Evolutionary conservation across 2,329 filamentous ascomycete genomes (phyloP).

Genomic region (Microdochium trichocladiopsis): DNA sequence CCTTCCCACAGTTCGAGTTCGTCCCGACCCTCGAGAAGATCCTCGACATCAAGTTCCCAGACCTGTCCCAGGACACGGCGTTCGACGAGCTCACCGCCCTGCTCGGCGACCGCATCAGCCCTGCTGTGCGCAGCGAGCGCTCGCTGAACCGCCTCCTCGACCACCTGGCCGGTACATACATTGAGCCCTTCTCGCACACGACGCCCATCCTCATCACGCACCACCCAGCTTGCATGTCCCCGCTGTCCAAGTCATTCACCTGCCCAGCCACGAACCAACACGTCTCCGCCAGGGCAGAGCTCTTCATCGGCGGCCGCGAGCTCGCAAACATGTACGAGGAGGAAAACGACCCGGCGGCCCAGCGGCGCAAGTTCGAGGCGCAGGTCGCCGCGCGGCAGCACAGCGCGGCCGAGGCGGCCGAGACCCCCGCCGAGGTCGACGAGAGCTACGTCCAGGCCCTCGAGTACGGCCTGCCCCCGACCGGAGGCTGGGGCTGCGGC

Average conservation of each 20-base stretch:
- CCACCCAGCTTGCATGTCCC: constrained; percentile 86
- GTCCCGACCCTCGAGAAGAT: constrained; percentile 68
- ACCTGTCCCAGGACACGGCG: constrained; percentile 50
- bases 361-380: constrained; percentile 71
- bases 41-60: constrained; percentile 59
- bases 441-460: constrained; percentile 79
- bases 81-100: constrained; percentile 46
- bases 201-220: constrained; percentile 79
- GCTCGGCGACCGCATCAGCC: constrained; percentile 44
- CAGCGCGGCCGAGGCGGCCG: constrained; percentile 37
- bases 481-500: constrained; percentile 93
- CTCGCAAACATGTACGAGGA: constrained; percentile 97
- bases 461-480: constrained; percentile 88
- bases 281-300: constrained; percentile 75
- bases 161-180: constrained; percentile 64
- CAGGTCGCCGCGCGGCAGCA: constrained; percentile 31
- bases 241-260: constrained; percentile 78
- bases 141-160: constrained; percentile 70
- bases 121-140: constrained; percentile 44
- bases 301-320: constrained; percentile 75
- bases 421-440: constrained; percentile 48
- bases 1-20: constrained; percentile 70
- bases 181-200: constrained; percentile 67
- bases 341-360: constrained; percentile 86
- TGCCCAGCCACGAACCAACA: constrained; percentile 62